phyloP scores from a whole-genome alignment of 805 yeast species.

The Saccharomyces eubayanus region DNA sequence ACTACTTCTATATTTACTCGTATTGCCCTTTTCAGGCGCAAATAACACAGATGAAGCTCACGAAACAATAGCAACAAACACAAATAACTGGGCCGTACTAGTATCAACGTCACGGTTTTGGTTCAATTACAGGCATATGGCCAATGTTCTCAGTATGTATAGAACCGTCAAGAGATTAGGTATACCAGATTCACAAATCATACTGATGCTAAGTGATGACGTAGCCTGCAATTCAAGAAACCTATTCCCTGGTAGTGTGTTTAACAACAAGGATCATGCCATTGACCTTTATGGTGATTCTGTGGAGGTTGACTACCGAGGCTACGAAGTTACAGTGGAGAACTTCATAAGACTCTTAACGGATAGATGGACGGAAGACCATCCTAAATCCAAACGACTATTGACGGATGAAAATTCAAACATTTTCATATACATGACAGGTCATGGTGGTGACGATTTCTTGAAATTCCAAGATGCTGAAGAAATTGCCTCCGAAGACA shows the following conservation, averaged over 20 bases:
- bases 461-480: slow-evolving; percentile 97
- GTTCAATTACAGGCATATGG: slow-evolving; percentile 98
- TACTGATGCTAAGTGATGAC: slow-evolving; percentile 92
- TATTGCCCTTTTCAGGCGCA: neutral
- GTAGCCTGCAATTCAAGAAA: slow-evolving; percentile 95
- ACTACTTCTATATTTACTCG: neutral
- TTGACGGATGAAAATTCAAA: slow-evolving; percentile 91
- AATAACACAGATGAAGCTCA: neutral
- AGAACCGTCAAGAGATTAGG: slow-evolving; percentile 93
- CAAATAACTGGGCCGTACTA: slow-evolving; percentile 72
- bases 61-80: slow-evolving; percentile 34
- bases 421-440: slow-evolving; percentile 90
- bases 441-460: slow-evolving; percentile 98
- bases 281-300: slow-evolving; percentile 89
- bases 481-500: slow-evolving; percentile 88
- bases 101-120: slow-evolving; percentile 95
- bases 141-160: slow-evolving; percentile 88
- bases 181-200: slow-evolving; percentile 95
- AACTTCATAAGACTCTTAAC: slow-evolving; percentile 87
- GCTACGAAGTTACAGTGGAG: slow-evolving; percentile 97
- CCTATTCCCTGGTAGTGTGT: slow-evolving; percentile 92
- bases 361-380: slow-evolving; percentile 91
- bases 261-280: slow-evolving; percentile 86
- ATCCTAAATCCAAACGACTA: slow-evolving; percentile 84
- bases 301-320: slow-evolving; percentile 93